phyloP scores from a whole-genome alignment of 805 yeast species.

The Scheffersomyces spartinae region DNA sequence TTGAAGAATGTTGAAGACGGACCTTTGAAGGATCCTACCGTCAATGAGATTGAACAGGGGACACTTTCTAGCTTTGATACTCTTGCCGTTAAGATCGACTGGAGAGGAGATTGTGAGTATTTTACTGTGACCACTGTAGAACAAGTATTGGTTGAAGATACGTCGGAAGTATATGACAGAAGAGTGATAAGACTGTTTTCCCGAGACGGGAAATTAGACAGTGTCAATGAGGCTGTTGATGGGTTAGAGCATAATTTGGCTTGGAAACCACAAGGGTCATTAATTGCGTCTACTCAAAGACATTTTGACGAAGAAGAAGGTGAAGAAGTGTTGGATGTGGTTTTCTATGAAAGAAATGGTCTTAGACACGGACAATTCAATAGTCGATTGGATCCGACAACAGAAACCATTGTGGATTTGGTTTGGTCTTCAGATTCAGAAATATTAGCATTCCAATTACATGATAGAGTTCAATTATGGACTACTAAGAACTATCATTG shows the following conservation, averaged over 20 bases:
- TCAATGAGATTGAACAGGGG: constrained; percentile 65
- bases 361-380: constrained; percentile 80
- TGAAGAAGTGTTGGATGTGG: constrained; percentile 37
- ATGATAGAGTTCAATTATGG: constrained; percentile 72
- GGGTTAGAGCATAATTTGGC: constrained; percentile 61
- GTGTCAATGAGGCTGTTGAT: constrained; percentile 85
- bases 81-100: constrained; percentile 42
- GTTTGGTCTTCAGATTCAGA: constrained; percentile 81
- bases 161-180: constrained; percentile 31
- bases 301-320: constrained; percentile 39
- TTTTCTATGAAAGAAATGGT: constrained; percentile 90
- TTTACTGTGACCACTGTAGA: constrained; percentile 62
- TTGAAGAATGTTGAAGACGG: constrained; percentile 50
- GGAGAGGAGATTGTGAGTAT: constrained; percentile 94
- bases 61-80: constrained; percentile 44
- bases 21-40: constrained; percentile 76
- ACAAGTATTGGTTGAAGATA: constrained; percentile 29
- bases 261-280: constrained; percentile 88
- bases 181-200: constrained; percentile 77
- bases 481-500: constrained; percentile 88
- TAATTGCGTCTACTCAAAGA: constrained; percentile 75
- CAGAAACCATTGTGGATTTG: constrained; percentile 35
- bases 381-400: constrained; percentile 43
- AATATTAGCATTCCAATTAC: constrained; percentile 56
- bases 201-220: constrained; percentile 65